These are phyloP conservation scores for Alternaria longipes DNA, from an alignment of 2,329 filamentous ascomycete species.

Conservation along the genomic window DNA sequence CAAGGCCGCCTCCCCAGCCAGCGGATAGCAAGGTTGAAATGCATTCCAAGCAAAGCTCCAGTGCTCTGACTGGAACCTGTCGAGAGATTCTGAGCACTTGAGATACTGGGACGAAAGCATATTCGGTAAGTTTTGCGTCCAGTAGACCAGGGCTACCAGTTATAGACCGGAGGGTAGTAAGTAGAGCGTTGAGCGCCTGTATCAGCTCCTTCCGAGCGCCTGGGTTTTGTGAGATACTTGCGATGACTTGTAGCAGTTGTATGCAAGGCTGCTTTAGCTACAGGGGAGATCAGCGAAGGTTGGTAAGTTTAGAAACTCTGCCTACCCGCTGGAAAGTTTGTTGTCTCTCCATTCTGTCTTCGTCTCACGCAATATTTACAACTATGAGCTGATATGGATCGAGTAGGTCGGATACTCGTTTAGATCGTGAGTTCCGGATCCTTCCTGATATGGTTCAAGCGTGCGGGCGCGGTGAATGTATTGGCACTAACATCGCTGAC, in stretches of 20 bases:
- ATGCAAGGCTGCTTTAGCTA: constrained; percentile 68
- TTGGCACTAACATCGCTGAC: background rate
- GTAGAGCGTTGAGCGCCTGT: constrained; percentile 57
- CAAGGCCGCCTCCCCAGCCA: constrained; percentile 80
- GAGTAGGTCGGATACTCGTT: background rate
- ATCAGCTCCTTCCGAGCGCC: constrained; percentile 58
- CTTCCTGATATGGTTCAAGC: background rate
- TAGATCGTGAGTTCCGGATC: background rate
- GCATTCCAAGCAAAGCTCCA: constrained; percentile 81
- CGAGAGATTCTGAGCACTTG: constrained; percentile 83
- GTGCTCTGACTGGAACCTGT: constrained; percentile 72
- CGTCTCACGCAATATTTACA: background rate
- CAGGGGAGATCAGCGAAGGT: constrained; percentile 10
- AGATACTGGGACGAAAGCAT: constrained; percentile 91
- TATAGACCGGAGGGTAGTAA: constrained; percentile 51
- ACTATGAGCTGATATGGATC: background rate
- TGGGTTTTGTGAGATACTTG: constrained; percentile 60
- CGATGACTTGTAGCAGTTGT: constrained; percentile 63
- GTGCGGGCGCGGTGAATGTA: background rate
- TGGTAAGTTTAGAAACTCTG: background rate
- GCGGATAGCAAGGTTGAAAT: constrained; percentile 75
- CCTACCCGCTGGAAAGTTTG: constrained; percentile 52
- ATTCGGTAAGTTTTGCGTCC: constrained; percentile 88
- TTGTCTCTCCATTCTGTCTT: constrained; percentile 48
- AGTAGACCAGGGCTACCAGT: constrained; percentile 57